These are phyloP conservation scores for Phascolomyces articulosus DNA, from an alignment of 371 early-diverging fungal species.

Conservation along the genomic window DNA sequence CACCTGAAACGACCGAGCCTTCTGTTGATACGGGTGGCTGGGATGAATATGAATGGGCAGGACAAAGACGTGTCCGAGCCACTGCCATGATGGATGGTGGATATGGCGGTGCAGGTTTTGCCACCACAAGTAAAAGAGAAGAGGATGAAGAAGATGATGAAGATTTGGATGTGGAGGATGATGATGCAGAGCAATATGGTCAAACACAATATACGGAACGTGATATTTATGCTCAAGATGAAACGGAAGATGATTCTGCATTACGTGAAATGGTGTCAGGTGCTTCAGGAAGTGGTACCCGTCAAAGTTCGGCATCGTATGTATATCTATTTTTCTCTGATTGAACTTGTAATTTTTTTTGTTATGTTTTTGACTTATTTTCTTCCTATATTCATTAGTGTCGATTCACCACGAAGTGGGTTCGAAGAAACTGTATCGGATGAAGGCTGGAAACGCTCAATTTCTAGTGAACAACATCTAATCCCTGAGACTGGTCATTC, in stretches of 20 bases:
- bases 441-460: constrained; percentile 28
- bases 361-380: no score
- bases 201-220: constrained; percentile 73
- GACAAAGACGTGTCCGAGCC: constrained; percentile 80
- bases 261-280: constrained; percentile 53
- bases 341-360: neutral
- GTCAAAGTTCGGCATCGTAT: constrained; percentile 11
- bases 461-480: constrained; percentile 9
- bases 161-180: constrained; percentile 81
- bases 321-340: neutral
- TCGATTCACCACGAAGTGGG: constrained; percentile 24
- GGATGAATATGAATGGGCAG: constrained; percentile 88
- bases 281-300: constrained; percentile 7
- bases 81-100: constrained; percentile 88
- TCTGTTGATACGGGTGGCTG: constrained; percentile 28
- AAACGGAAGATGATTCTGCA: constrained; percentile 42
- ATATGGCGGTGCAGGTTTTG: constrained; percentile 59
- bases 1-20: constrained; percentile 3
- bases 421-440: constrained; percentile 45
- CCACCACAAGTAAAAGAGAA: constrained; percentile 58
- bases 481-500: constrained; percentile 40
- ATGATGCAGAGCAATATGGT: constrained; percentile 77
- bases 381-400: neutral
- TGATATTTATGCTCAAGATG: constrained; percentile 57
- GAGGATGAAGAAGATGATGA: constrained; percentile 77